Conservation (phyloP, 2,329 filamentous ascomycete genomes). For the Xylaria sp. region DNA sequence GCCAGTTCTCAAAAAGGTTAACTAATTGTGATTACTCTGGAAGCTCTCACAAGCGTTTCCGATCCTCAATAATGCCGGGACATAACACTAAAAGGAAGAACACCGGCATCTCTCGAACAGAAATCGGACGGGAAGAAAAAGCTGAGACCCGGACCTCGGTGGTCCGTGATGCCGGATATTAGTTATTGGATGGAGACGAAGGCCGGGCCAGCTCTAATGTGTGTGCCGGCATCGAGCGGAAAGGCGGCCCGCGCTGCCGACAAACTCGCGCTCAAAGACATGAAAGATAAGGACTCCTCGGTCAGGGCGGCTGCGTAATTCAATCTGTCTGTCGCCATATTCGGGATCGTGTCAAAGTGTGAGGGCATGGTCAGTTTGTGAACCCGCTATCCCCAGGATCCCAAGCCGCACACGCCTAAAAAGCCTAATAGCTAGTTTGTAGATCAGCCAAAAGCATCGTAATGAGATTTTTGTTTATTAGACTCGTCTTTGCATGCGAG, state of each 20-base stretch:
- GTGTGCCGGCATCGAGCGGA: conserved; percentile 25
- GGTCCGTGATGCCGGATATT: conserved; percentile 37
- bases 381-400: conserved; percentile 8
- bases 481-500: conserved; percentile 27
- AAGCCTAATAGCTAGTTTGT: conserved; percentile 36
- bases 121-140: conserved; percentile 23
- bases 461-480: conserved; percentile 28
- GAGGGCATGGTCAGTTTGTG: not conserved
- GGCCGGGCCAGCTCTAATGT: conserved; percentile 20
- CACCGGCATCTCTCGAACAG: conserved; percentile 23
- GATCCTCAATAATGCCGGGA: conserved; percentile 6
- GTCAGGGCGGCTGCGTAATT: conserved; percentile 21
- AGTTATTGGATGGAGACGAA: conserved; percentile 31
- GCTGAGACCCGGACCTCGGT: conserved; percentile 33
- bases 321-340: conserved; percentile 29
- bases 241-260: conserved; percentile 35
- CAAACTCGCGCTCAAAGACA: conserved; percentile 4
- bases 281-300: conserved; percentile 29
- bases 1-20: conserved; percentile 18
- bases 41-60: conserved; percentile 1
- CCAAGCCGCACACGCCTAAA: conserved; percentile 25
- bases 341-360: conserved; percentile 7
- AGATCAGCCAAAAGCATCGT: conserved; percentile 37
- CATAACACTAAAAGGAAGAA: conserved; percentile 6
- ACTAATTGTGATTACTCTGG: not conserved